These are phyloP conservation scores for Dendrostoma leiphaemia DNA, from an alignment of 2,329 filamentous ascomycete species.

Conservation along the genomic window DNA sequence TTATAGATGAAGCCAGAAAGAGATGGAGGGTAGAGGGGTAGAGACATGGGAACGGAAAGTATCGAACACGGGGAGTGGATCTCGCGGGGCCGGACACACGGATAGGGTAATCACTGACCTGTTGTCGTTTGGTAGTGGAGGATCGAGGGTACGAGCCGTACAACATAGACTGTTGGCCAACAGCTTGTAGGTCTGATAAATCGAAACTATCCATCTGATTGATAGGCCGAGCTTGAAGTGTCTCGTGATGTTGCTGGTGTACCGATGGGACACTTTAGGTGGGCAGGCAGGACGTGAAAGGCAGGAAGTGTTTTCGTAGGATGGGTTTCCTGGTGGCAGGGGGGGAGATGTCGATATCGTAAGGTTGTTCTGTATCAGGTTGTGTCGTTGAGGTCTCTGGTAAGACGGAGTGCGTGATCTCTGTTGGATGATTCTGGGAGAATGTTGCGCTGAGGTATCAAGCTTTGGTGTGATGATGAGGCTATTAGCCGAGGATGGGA, in stretches of 20 bases:
- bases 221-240: not conserved
- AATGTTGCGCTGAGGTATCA: not conserved
- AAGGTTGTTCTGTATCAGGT: constrained; percentile 5
- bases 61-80: not conserved
- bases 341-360: constrained; percentile 10
- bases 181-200: constrained; percentile 14
- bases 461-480: constrained; percentile 15
- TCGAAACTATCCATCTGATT: constrained; percentile 19
- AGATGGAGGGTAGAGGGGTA: not conserved
- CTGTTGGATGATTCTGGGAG: not conserved
- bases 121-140: constrained; percentile 17
- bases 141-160: constrained; percentile 17
- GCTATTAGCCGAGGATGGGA: constrained; percentile 3
- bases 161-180: constrained; percentile 16
- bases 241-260: not conserved
- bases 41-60: not conserved
- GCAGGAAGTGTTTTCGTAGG: constrained; percentile 1
- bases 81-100: not conserved
- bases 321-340: not conserved
- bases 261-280: not conserved
- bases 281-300: not conserved
- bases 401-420: constrained; percentile 10
- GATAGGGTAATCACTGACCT: constrained; percentile 12
- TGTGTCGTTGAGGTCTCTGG: constrained; percentile 4
- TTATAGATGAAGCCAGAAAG: not conserved